Evolutionary conservation across 2,329 filamentous ascomycete genomes (phyloP).

Genomic region (Thielaviopsis euricoi): DNA sequence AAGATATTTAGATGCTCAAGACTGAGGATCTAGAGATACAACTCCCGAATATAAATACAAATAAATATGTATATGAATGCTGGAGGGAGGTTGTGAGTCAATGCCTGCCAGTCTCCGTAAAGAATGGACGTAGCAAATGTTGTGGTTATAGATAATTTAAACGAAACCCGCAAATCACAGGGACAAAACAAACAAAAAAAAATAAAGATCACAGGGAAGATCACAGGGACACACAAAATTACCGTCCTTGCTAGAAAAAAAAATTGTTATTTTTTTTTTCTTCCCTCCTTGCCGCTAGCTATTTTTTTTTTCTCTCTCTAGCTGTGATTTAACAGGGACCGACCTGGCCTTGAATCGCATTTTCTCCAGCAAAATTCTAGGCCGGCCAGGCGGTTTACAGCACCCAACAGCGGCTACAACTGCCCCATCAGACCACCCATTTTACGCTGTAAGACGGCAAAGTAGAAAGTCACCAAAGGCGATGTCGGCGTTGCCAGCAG

Average conservation of each 20-base stretch:
- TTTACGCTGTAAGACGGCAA: background rate
- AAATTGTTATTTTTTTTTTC: background rate
- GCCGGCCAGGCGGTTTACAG: too few relatives aligned
- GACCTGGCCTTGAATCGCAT: too few relatives aligned
- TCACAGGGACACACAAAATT: conserved; percentile 17
- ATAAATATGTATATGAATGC: too few relatives aligned
- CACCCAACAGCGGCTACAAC: too few relatives aligned
- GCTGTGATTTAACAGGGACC: too few relatives aligned
- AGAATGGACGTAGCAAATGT: too few relatives aligned
- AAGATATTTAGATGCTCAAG: background rate
- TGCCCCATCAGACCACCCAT: background rate
- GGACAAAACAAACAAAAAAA: too few relatives aligned
- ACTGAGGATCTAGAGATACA: background rate
- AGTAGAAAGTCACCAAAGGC: background rate
- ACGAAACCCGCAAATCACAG: conserved; percentile 2
- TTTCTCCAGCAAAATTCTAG: too few relatives aligned
- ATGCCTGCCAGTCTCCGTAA: background rate
- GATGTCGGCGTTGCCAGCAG: conserved; percentile 1
- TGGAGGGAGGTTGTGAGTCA: background rate
- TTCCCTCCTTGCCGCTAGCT: too few relatives aligned
- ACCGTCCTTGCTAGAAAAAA: background rate
- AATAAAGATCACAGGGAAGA: conserved; percentile 18
- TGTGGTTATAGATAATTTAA: background rate
- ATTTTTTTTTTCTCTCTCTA: too few relatives aligned
- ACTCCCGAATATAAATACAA: background rate